Evolutionary conservation across 176 grass and related monocot genomes (phyloP).

Genomic region (Phoenix roebelenii): DNA sequence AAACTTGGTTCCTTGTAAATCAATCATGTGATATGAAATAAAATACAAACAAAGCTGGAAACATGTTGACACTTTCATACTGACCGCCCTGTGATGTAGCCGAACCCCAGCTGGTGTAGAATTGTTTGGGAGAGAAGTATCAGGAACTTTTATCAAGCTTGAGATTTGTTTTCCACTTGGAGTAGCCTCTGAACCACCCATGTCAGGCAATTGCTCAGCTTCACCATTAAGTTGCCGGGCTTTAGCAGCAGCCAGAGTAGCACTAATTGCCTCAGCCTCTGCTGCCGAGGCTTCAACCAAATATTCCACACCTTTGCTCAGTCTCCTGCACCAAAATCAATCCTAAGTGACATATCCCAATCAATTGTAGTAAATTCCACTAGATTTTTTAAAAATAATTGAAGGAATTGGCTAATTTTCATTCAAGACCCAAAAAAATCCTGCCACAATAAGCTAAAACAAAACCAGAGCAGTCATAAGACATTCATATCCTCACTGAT

Average conservation of each 20-base stretch:
- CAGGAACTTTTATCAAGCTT: constrained; percentile 70
- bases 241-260: constrained; percentile 81
- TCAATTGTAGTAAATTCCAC: not conserved
- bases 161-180: constrained; percentile 46
- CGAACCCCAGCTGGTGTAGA: constrained; percentile 68
- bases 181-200: constrained; percentile 39
- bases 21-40: too few species aligned
- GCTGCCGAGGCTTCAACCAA: constrained; percentile 84
- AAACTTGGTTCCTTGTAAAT: too few species aligned
- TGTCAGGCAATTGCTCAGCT: constrained; percentile 30
- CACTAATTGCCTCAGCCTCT: constrained; percentile 87
- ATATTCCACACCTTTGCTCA: constrained; percentile 89
- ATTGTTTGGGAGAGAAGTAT: constrained; percentile 42
- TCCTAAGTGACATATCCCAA: not conserved
- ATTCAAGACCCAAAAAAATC: too few species aligned
- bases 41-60: too few species aligned
- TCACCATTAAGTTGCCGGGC: constrained; percentile 81
- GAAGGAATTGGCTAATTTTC: too few species aligned
- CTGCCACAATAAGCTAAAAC: too few species aligned
- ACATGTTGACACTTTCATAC: constrained; percentile 17
- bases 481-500: not conserved
- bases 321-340: constrained; percentile 39
- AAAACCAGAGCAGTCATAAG: too few species aligned
- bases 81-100: constrained; percentile 98
- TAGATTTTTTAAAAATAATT: too few species aligned